Base-by-base conservation (phyloP, 352 stramenopile genomes). In the Detonula confervacea region DNA sequence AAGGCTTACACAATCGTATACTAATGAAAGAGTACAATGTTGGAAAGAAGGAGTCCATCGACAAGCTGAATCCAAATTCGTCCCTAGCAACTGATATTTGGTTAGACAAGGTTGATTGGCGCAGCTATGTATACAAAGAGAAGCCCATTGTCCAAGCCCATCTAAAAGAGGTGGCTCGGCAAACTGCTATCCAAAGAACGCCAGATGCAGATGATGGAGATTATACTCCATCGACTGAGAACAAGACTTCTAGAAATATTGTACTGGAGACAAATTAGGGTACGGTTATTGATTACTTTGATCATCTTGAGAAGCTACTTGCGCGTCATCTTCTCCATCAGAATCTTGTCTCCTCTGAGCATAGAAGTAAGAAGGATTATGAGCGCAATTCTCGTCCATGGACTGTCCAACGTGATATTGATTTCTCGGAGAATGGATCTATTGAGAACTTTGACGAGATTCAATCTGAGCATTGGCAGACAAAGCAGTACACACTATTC, bases 391-490 rank as follows among this genome's bases (percentile, higher is more conserved):
- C 12, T 60, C 8, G 51, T 7, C 51, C 51, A 39, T 12, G 35
- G 27, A 27, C 12, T 12, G 24, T 37, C 39, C 9, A 7, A 24
- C 9, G 27, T 22, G 18, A 60, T 20, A 18, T 27, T 11, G 51
- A 60, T 14, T 60, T 60, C 18, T 35, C 51, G 2, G 51, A 60
- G 24, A 60, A 60, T 60, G 51, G 51, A 7, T 9, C 18, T 25
- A 60, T 60, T 24, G 18, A 60, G 24, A 54, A 67, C 22, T 14
- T 20, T 39, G 14, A 46, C 18, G 1, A 70, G 24, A 29, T 78
- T 24, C 69, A 78, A 64, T 52, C 33, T 1, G 16, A 78, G 47
- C 39, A 78, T 65, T 78, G 69, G 69, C 6, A 22, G 2, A 73
- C 59, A 0, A 39, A 47, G 3, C 51, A 33, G 35, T 78, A 78